Evolutionary conservation across 139 green algal genomes (phyloP).

Genomic region (Micractinium sp.): DNA sequence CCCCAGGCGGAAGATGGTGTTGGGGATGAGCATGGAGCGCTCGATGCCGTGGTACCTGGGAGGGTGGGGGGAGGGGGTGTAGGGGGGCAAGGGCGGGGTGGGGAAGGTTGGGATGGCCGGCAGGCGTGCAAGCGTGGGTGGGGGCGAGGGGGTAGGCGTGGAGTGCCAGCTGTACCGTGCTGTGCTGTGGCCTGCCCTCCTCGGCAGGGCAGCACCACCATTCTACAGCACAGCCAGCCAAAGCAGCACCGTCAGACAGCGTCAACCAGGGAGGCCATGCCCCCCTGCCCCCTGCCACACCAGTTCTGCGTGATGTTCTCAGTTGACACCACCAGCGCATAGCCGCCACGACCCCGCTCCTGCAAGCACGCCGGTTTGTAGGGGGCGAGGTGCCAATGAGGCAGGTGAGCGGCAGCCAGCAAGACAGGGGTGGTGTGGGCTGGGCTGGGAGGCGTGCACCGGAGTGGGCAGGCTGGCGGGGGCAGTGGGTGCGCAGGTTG

Average conservation of each 20-base stretch:
- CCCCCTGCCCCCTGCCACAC: slow-evolving; percentile 23
- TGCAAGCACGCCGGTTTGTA: slow-evolving; percentile 44
- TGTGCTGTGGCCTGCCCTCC: too few species aligned
- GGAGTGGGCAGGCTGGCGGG: background rate
- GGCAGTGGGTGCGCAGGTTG: background rate
- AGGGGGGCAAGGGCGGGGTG: background rate
- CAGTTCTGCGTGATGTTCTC: slow-evolving; percentile 93
- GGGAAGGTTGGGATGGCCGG: background rate
- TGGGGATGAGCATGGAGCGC: slow-evolving; percentile 77
- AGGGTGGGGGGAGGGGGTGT: too few species aligned
- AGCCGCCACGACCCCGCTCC: slow-evolving; percentile 29
- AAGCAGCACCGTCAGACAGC: too few species aligned
- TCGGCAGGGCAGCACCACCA: too few species aligned
- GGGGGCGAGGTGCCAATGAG: slow-evolving; percentile 55
- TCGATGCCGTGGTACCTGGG: slow-evolving; percentile 84
- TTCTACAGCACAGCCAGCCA: too few species aligned
- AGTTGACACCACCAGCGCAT: slow-evolving; percentile 80
- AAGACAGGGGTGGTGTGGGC: background rate
- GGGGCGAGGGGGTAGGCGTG: too few species aligned
- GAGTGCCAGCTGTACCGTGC: too few species aligned
- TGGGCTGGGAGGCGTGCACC: background rate
- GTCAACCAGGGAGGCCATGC: background rate
- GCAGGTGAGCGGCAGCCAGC: background rate
- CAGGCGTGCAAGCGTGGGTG: background rate
- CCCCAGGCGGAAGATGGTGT: slow-evolving; percentile 65